Evolutionary conservation across 192 early-diverging fungal genomes (phyloP).

Genomic region (Coemansia sp.): DNA sequence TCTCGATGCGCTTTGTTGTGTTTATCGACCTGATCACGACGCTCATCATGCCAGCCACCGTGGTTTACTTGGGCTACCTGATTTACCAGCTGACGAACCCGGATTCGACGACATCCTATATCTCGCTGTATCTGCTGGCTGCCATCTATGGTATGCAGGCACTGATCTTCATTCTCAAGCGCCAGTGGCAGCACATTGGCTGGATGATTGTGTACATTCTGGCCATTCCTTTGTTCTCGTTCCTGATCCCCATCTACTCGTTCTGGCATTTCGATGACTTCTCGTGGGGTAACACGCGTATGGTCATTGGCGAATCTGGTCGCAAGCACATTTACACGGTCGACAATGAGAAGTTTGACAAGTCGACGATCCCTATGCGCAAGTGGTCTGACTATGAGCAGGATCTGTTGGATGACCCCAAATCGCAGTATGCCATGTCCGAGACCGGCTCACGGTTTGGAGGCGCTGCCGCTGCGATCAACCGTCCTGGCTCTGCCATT

Average conservation of each 20-base stretch:
- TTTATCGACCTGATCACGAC: slow-evolving; percentile 93
- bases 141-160: slow-evolving; percentile 89
- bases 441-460: slow-evolving; percentile 44
- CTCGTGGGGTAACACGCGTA: slow-evolving; percentile 98
- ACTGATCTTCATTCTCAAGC: slow-evolving; percentile 80
- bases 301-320: slow-evolving; percentile 85
- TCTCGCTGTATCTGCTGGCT: slow-evolving; percentile 81
- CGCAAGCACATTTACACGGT: slow-evolving; percentile 62
- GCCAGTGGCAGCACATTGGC: slow-evolving; percentile 87
- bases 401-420: slow-evolving; percentile 51
- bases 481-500: slow-evolving; percentile 48
- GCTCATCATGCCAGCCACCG: slow-evolving; percentile 85
- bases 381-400: slow-evolving; percentile 81
- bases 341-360: slow-evolving; percentile 81
- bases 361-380: slow-evolving; percentile 68
- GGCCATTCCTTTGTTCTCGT: slow-evolving; percentile 85
- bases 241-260: slow-evolving; percentile 80
- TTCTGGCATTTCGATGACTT: slow-evolving; percentile 99
- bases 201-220: slow-evolving; percentile 97
- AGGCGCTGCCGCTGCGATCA: slow-evolving; percentile 20
- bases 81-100: slow-evolving; percentile 62
- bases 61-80: slow-evolving; percentile 84
- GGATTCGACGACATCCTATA: slow-evolving; percentile 63
- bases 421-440: slow-evolving; percentile 41
- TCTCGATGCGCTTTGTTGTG: slow-evolving; percentile 96